Evolutionary conservation across 495 filamentous ascomycete species (phyloP).

Genomic region (Collariella sp.): DNA sequence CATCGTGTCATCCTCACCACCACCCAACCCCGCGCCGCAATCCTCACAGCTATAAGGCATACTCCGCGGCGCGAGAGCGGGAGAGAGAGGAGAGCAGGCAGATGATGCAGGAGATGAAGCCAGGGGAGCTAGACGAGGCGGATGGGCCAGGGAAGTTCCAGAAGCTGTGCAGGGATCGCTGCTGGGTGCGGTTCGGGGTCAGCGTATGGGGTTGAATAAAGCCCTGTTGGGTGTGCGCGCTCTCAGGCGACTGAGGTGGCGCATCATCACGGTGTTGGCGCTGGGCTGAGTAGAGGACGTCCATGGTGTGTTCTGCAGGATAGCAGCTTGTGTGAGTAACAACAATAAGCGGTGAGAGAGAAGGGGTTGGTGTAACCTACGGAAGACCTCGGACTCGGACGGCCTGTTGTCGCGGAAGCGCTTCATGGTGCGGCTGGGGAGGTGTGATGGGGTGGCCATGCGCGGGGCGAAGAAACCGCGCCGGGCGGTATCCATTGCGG

Average conservation of each 20-base stretch:
- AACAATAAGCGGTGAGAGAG: conserved; percentile 1
- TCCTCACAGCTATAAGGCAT: conserved; percentile 34
- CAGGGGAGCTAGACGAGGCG: conserved; percentile 8
- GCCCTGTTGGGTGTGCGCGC: neutral
- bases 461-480: conserved; percentile 18
- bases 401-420: conserved; percentile 43
- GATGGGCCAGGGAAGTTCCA: conserved; percentile 33
- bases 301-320: conserved; percentile 38
- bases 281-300: conserved; percentile 41
- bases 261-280: conserved; percentile 23
- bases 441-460: conserved; percentile 22
- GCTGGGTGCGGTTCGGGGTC: conserved; percentile 15
- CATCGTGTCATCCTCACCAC: conserved; percentile 22
- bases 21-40: conserved; percentile 29
- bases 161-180: conserved; percentile 41
- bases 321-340: neutral
- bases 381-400: conserved; percentile 39
- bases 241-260: neutral
- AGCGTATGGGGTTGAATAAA: conserved; percentile 5
- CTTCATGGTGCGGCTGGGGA: conserved; percentile 42
- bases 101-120: conserved; percentile 10
- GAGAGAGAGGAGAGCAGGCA: conserved; percentile 1
- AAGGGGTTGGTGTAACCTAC: conserved; percentile 27
- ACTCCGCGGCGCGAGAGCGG: neutral
- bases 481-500: conserved; percentile 16